Base-by-base conservation (phyloP, 2,329 filamentous ascomycete genomes). In the Niveomyces coronatus region DNA sequence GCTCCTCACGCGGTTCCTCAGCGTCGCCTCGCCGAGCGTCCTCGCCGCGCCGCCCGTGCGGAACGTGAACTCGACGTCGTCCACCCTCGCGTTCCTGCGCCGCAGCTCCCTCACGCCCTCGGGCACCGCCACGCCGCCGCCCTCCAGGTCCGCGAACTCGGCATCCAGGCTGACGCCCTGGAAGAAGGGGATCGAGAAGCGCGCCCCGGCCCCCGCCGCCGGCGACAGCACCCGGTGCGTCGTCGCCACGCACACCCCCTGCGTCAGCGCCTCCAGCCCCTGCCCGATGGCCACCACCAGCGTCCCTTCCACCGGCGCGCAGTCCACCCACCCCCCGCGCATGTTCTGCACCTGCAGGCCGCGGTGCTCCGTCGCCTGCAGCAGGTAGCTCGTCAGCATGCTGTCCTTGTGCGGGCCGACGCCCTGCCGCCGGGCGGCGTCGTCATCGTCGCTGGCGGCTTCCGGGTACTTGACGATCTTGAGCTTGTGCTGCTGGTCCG, bases 391-490 rank as follows among this genome's bases (percentile, higher is more conserved):
- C 8, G 79, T 81, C 44, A 91, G 67, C 84, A 91, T 89, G 49
- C 76, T 82, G 57, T 89, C 85, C 58, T 89, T 89, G 64, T 89
- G 84, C 23, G 85, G 83, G 0, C 84, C 85, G 0, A 88, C 81
- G 49, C 65, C 76, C 48, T 79, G 76, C 23, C 68, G 67, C 13
- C 13, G 3, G 0, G 16, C 11, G 45, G 69, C 56, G 16, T 51
- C 53, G 27, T 55, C 62, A 3, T 53, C 56, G 15, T 47, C 56
- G 0, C 70, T 73, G 2, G 63, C 59, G 10, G 74, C 58, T 54
- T 91, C 85, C 0, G 86, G 86, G 53, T 91, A 93, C 63, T 84
- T 85, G 43, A 93, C 80, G 43, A 94, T 80, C 65, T 94, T 94
- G 51, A 93, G 70, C 65, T 93, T 93, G 64, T 93, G 85, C 62